phyloP scores from a whole-genome alignment of 352 stramenopile species.

The Halophytophthora polymorphica region DNA sequence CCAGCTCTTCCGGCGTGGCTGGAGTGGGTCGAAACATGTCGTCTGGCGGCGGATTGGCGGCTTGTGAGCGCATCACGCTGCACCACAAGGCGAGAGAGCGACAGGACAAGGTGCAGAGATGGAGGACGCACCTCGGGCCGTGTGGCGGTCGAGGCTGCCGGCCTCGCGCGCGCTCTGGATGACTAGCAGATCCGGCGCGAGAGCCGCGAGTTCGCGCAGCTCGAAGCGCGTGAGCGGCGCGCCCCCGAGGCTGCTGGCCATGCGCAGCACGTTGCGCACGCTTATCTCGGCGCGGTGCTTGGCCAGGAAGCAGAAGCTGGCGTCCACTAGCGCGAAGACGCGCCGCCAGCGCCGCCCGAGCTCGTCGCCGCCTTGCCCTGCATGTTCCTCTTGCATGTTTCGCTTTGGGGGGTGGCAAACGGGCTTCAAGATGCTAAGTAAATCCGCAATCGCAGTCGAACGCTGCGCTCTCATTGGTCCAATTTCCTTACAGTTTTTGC shows the following conservation, averaged over 20 bases:
- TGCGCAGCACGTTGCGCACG: slow-evolving; percentile 51
- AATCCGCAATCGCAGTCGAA: too few relatives aligned
- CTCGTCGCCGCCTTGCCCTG: too few relatives aligned
- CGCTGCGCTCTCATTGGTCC: too few relatives aligned
- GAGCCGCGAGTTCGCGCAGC: slow-evolving; percentile 34
- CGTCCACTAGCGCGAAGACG: slow-evolving; percentile 70
- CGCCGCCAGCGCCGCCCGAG: slow-evolving; percentile 2
- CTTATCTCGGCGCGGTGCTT: slow-evolving; percentile 40
- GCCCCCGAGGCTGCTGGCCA: slow-evolving; percentile 58
- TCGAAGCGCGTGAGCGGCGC: slow-evolving; percentile 31
- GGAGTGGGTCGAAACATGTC: slow-evolving; percentile 36
- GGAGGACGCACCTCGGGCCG: slow-evolving; percentile 13
- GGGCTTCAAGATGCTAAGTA: too few relatives aligned
- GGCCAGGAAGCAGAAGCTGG: slow-evolving; percentile 62
- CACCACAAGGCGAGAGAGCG: background rate
- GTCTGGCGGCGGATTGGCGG: too few relatives aligned
- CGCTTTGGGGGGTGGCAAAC: too few relatives aligned
- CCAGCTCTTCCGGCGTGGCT: slow-evolving; percentile 23
- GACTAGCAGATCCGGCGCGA: slow-evolving; percentile 49
- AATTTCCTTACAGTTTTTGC: too few relatives aligned
- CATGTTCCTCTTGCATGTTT: too few relatives aligned
- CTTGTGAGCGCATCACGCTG: background rate
- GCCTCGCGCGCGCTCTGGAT: slow-evolving; percentile 17
- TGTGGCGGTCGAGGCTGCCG: slow-evolving; percentile 4
- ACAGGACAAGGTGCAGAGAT: slow-evolving; percentile 20